Conservation (phyloP, 495 filamentous ascomycete genomes). For the Penicillium coffeae region DNA sequence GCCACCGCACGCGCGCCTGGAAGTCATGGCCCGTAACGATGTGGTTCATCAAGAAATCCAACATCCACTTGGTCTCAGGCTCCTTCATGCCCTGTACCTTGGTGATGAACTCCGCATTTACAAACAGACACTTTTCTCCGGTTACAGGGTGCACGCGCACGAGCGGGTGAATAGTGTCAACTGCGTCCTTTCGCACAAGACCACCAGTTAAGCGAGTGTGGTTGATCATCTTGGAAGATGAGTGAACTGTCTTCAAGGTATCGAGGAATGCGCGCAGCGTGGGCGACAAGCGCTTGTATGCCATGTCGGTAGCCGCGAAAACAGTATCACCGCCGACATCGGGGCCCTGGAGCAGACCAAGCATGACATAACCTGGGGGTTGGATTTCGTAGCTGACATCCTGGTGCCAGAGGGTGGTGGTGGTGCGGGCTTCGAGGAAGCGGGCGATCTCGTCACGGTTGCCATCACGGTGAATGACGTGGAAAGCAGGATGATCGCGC, state of each 20-base stretch:
- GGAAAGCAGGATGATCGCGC: slow-evolving; percentile 52
- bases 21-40: slow-evolving; percentile 79
- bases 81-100: slow-evolving; percentile 70
- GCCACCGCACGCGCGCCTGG: slow-evolving; percentile 84
- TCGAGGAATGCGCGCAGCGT: slow-evolving; percentile 72
- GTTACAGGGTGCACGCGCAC: slow-evolving; percentile 73
- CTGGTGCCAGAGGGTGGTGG: slow-evolving; percentile 56
- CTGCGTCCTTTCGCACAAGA: slow-evolving; percentile 65
- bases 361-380: slow-evolving; percentile 54
- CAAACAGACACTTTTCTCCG: slow-evolving; percentile 73
- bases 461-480: slow-evolving; percentile 58
- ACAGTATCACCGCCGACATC: slow-evolving; percentile 72
- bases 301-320: slow-evolving; percentile 71
- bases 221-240: slow-evolving; percentile 69
- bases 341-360: slow-evolving; percentile 54
- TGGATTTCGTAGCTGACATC: slow-evolving; percentile 60
- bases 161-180: slow-evolving; percentile 67
- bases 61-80: slow-evolving; percentile 52
- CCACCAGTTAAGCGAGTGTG: slow-evolving; percentile 58
- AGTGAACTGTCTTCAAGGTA: slow-evolving; percentile 66
- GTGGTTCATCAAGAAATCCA: slow-evolving; percentile 89
- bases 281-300: slow-evolving; percentile 68
- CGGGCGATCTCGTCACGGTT: slow-evolving; percentile 53
- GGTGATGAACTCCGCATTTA: slow-evolving; percentile 79
- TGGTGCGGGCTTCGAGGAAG: slow-evolving; percentile 53